A percentile compares a stretch with the other conserved stretches of the same genome.
These are phyloP conservation scores for Retiboletus flavoniger DNA, from an alignment of 1,284 basidiomycete species.

Conservation along the genomic window DNA sequence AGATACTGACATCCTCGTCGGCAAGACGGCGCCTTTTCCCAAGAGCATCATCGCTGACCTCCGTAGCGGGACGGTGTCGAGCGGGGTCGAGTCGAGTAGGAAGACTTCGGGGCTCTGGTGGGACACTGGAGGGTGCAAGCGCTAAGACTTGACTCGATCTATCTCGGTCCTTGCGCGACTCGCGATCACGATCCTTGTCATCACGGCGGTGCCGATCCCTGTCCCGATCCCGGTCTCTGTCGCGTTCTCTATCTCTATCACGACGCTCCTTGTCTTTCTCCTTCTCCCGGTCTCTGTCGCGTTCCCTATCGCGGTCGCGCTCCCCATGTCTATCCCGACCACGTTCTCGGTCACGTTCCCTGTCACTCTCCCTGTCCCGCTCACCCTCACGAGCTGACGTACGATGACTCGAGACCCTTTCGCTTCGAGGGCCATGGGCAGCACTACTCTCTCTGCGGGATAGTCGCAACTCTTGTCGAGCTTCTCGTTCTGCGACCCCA, in stretches of 20 bases:
- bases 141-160: constrained; percentile 35
- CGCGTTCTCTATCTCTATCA: constrained; percentile 44
- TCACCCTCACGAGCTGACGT: constrained; percentile 32
- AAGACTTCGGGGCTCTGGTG: constrained; percentile 50
- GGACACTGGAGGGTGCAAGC: constrained; percentile 26
- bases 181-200: constrained; percentile 42
- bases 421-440: constrained; percentile 46
- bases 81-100: constrained; percentile 58
- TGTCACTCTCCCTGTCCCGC: constrained; percentile 47
- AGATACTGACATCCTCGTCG: constrained; percentile 60
- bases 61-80: constrained; percentile 49
- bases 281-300: constrained; percentile 40
- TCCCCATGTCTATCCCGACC: constrained; percentile 45
- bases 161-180: constrained; percentile 53
- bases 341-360: constrained; percentile 46
- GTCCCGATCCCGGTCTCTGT: constrained; percentile 38
- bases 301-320: constrained; percentile 45
- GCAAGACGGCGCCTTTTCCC: constrained; percentile 65
- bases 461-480: constrained; percentile 45
- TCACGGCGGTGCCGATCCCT: constrained; percentile 38
- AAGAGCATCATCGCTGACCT: constrained; percentile 51
- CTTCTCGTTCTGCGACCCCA: constrained; percentile 45
- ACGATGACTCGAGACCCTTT: constrained; percentile 43
- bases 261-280: constrained; percentile 42
- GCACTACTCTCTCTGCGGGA: constrained; percentile 43